These are phyloP conservation scores for Plenodomus tracheiphilus DNA, from an alignment of 2,329 filamentous ascomycete species.

Conservation along the genomic window DNA sequence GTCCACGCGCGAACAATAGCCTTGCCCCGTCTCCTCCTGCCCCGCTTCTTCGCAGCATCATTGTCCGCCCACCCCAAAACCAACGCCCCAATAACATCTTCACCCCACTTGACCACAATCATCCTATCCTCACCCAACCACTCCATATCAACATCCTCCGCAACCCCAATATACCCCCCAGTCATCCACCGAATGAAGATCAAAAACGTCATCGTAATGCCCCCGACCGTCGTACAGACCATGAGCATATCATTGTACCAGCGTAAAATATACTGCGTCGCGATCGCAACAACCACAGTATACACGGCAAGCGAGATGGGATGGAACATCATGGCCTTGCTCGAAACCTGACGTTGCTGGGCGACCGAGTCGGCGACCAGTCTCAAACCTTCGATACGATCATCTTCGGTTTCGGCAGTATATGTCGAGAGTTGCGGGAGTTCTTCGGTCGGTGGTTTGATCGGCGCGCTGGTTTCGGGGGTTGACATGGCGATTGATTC, in stretches of 20 bases:
- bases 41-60: slow-evolving; percentile 49
- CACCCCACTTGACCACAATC: slow-evolving; percentile 69
- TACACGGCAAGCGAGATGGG: slow-evolving; percentile 44
- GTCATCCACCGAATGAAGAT: slow-evolving; percentile 64
- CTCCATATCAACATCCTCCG: slow-evolving; percentile 63
- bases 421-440: slow-evolving; percentile 66
- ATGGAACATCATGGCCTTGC: slow-evolving; percentile 56
- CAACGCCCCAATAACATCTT: slow-evolving; percentile 70
- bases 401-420: slow-evolving; percentile 52
- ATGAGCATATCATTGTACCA: slow-evolving; percentile 57
- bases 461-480: slow-evolving; percentile 29
- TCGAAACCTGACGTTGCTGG: slow-evolving; percentile 74
- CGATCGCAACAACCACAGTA: slow-evolving; percentile 44
- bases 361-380: slow-evolving; percentile 81
- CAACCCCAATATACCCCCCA: slow-evolving; percentile 64
- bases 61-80: slow-evolving; percentile 66
- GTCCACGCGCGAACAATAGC: slow-evolving; percentile 84
- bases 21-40: slow-evolving; percentile 60
- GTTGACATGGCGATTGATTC: slow-evolving; percentile 43
- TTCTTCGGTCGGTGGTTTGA: slow-evolving; percentile 21
- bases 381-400: slow-evolving; percentile 69
- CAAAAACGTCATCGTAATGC: slow-evolving; percentile 66
- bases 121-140: slow-evolving; percentile 60
- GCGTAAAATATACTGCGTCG: slow-evolving; percentile 47
- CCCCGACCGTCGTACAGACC: slow-evolving; percentile 61